These are phyloP conservation scores for Botrytis fragariae DNA, from an alignment of 2,329 filamentous ascomycete species.

Conservation along the genomic window DNA sequence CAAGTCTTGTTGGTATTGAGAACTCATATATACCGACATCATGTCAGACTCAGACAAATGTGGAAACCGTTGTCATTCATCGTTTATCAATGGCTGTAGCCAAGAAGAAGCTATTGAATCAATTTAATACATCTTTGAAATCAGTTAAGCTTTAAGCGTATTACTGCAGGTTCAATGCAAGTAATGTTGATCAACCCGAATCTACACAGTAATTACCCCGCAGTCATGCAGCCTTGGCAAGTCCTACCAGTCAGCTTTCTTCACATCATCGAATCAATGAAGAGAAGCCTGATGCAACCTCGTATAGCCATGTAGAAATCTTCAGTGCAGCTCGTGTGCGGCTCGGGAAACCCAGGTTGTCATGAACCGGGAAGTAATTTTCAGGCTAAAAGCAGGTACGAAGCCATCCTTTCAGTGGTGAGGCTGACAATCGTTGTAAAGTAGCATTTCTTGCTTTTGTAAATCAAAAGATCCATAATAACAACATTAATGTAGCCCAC, in stretches of 20 bases:
- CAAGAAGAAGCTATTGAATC: slow-evolving; percentile 8
- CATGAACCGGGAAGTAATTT: not conserved
- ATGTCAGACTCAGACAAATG: not conserved
- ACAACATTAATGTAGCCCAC: not conserved
- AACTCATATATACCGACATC: not conserved
- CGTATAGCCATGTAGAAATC: not conserved
- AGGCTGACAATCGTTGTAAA: not conserved
- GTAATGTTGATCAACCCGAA: slow-evolving; percentile 2
- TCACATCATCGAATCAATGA: not conserved
- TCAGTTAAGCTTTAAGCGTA: not conserved
- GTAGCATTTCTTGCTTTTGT: not conserved
- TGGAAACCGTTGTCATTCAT: not conserved
- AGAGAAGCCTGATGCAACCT: slow-evolving; percentile 1
- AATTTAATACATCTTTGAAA: not conserved
- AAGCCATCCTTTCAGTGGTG: not conserved
- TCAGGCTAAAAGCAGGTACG: slow-evolving; percentile 3
- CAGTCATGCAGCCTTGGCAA: not conserved
- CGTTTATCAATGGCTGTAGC: not conserved
- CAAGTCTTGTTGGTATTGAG: not conserved
- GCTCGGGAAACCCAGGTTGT: not conserved
- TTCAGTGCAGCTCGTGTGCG: not conserved
- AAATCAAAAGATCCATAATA: not conserved
- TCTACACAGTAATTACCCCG: not conserved
- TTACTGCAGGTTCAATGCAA: slow-evolving; percentile 2
- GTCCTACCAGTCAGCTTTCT: not conserved